These are phyloP conservation scores for Rhizopus stolonifer DNA, from an alignment of 371 early-diverging fungal species.

Conservation along the genomic window DNA sequence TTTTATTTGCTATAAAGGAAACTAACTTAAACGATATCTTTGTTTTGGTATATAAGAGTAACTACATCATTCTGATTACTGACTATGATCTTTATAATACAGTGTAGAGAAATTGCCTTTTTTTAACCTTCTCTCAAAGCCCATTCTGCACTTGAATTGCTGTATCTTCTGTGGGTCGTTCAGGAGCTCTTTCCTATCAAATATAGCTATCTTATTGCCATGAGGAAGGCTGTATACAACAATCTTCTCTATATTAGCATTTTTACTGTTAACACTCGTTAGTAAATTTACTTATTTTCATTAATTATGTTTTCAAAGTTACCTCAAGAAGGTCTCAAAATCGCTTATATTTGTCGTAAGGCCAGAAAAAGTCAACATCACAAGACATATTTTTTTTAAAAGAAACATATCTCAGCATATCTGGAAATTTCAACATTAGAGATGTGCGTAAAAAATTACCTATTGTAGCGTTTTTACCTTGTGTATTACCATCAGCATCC, in stretches of 20 bases:
- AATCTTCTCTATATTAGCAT: slow-evolving; percentile 16
- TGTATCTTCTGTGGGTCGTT: slow-evolving; percentile 11
- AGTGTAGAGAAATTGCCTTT: slow-evolving; percentile 1
- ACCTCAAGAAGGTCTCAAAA: slow-evolving; percentile 16
- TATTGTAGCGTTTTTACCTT: slow-evolving; percentile 17
- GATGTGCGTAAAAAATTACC: slow-evolving; percentile 9
- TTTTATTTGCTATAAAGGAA: slow-evolving; percentile 6
- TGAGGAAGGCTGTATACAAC: slow-evolving; percentile 19
- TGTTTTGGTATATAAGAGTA: slow-evolving; percentile 8
- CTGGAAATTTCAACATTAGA: slow-evolving; percentile 13
- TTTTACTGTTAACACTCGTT: slow-evolving; percentile 18
- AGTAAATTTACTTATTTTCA: slow-evolving; percentile 16
- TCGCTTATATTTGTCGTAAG: slow-evolving; percentile 15
- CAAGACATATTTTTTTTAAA: slow-evolving; percentile 15
- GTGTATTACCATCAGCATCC: slow-evolving; percentile 21
- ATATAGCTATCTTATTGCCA: slow-evolving; percentile 17
- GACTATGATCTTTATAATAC: slow-evolving; percentile 6
- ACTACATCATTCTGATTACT: slow-evolving; percentile 9
- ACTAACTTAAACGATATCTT: slow-evolving; percentile 8
- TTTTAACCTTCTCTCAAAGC: slow-evolving; percentile 10
- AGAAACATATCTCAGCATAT: slow-evolving; percentile 14
- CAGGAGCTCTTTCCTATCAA: slow-evolving; percentile 17
- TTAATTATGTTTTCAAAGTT: slow-evolving; percentile 18
- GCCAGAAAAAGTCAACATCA: slow-evolving; percentile 19
- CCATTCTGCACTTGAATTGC: slow-evolving; percentile 8